phyloP scores from a whole-genome alignment of 768 basidiomycete species.

The Exsudoporus frostii region DNA sequence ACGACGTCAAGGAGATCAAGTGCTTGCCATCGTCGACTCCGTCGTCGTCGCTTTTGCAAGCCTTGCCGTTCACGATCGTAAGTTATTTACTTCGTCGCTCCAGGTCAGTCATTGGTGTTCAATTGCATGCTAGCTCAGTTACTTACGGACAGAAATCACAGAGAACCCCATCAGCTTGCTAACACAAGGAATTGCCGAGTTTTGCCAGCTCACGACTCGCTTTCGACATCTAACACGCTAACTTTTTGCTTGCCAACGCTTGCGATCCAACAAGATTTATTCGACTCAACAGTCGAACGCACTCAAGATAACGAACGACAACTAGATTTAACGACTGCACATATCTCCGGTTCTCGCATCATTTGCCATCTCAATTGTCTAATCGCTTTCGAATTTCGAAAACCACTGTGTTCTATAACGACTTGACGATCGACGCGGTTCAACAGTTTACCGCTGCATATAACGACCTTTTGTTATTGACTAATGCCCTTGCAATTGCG shows the following conservation, averaged over 20 bases:
- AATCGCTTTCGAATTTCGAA: slow-evolving; percentile 16
- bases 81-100: slow-evolving; percentile 23
- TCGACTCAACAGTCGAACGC: slow-evolving; percentile 11
- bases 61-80: slow-evolving; percentile 22
- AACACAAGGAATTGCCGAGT: slow-evolving; percentile 24
- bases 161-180: slow-evolving; percentile 15
- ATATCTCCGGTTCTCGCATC: background rate
- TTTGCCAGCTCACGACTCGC: slow-evolving; percentile 22
- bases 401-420: slow-evolving; percentile 23
- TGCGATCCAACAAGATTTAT: slow-evolving; percentile 17
- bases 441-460: slow-evolving; percentile 15
- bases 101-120: slow-evolving; percentile 19
- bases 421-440: slow-evolving; percentile 21
- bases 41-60: slow-evolving; percentile 16
- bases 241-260: slow-evolving; percentile 12
- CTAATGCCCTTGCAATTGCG: slow-evolving; percentile 31
- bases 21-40: slow-evolving; percentile 20
- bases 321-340: slow-evolving; percentile 24
- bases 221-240: slow-evolving; percentile 15
- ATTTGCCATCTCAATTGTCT: background rate
- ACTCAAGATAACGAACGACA: slow-evolving; percentile 21
- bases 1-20: slow-evolving; percentile 16
- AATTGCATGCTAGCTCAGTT: background rate
- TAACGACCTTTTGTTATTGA: slow-evolving; percentile 25
- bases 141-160: background rate